A percentile compares a stretch with the other conserved stretches of the same genome.
These are phyloP conservation scores for Ophiostoma populinum DNA, from an alignment of 2,329 filamentous ascomycete species.

Conservation along the genomic window DNA sequence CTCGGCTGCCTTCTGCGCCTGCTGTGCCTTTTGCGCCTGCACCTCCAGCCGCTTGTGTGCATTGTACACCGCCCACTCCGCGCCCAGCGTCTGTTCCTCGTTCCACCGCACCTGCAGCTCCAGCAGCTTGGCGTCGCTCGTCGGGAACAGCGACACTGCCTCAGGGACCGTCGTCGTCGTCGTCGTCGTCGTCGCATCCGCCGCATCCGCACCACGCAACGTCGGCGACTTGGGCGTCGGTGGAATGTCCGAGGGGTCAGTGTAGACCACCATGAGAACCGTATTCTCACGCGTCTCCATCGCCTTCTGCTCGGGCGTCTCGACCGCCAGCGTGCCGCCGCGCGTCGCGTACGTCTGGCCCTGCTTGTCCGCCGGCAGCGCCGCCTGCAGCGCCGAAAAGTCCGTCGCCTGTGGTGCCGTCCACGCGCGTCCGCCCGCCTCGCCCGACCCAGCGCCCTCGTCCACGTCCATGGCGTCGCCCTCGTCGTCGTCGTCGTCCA, in stretches of 20 bases:
- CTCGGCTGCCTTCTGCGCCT: constrained; percentile 6
- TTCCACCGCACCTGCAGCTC: constrained; percentile 33
- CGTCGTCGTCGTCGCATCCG: not conserved
- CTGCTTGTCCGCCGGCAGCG: constrained; percentile 27
- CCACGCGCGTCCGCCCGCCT: constrained; percentile 39
- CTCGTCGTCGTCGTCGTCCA: constrained; percentile 40
- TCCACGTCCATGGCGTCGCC: constrained; percentile 2
- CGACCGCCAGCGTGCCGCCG: constrained; percentile 32
- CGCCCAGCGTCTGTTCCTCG: constrained; percentile 19
- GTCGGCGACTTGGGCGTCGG: constrained; percentile 36
- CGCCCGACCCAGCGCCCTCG: constrained; percentile 23
- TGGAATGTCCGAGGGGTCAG: constrained; percentile 35
- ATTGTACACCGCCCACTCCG: constrained; percentile 10
- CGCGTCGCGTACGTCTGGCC: constrained; percentile 34
- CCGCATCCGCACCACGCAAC: not conserved
- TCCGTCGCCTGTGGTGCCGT: constrained; percentile 28
- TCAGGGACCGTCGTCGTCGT: not conserved
- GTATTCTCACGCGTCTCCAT: constrained; percentile 40
- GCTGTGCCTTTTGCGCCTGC: not conserved
- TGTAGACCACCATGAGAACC: constrained; percentile 45
- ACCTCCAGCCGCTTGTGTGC: constrained; percentile 6
- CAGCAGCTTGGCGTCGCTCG: constrained; percentile 22
- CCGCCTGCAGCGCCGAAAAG: constrained; percentile 18
- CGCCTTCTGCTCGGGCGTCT: constrained; percentile 36
- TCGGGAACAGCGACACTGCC: constrained; percentile 18